phyloP scores from a whole-genome alignment of 2,329 filamentous ascomycete genomes.

The Beauveria medogensis region DNA sequence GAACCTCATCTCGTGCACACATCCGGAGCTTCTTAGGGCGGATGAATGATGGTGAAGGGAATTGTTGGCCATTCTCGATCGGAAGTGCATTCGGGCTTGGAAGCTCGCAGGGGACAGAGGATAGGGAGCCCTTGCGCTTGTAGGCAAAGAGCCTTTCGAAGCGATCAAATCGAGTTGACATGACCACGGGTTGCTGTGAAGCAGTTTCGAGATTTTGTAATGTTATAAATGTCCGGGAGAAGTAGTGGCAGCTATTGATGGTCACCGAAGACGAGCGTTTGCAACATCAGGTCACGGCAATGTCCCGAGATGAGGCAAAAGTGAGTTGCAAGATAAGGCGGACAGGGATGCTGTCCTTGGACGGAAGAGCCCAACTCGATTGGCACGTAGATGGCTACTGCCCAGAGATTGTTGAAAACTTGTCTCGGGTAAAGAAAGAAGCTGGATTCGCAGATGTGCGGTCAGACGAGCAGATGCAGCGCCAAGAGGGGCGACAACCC shows the following conservation, averaged over 20 bases:
- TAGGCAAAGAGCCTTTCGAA: constrained; percentile 45
- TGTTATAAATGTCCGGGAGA: neutral
- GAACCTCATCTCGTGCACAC: constrained; percentile 45
- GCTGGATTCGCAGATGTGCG: neutral
- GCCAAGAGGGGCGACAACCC: neutral
- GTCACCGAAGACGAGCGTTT: constrained; percentile 7
- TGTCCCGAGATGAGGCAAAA: constrained; percentile 7
- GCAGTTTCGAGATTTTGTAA: neutral
- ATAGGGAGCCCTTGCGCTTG: constrained; percentile 29
- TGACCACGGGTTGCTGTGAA: constrained; percentile 21
- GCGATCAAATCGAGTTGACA: constrained; percentile 42
- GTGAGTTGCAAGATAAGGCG: neutral
- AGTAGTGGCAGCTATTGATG: neutral
- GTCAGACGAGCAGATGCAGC: constrained; percentile 2
- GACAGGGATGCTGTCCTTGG: neutral
- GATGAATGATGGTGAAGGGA: constrained; percentile 47
- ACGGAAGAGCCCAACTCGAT: neutral
- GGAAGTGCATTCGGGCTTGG: constrained; percentile 14
- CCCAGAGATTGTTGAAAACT: neutral
- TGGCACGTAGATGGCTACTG: neutral
- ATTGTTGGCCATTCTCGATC: constrained; percentile 27
- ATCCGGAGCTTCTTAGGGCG: constrained; percentile 46
- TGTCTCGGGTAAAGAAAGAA: neutral
- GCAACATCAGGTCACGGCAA: neutral
- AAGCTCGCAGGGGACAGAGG: constrained; percentile 19